Percentiles rank a stretch among this genome's conserved stretches.
Evolutionary conservation across 2,329 filamentous ascomycete genomes (phyloP).

Genomic region (Fusarium zealandicum): DNA sequence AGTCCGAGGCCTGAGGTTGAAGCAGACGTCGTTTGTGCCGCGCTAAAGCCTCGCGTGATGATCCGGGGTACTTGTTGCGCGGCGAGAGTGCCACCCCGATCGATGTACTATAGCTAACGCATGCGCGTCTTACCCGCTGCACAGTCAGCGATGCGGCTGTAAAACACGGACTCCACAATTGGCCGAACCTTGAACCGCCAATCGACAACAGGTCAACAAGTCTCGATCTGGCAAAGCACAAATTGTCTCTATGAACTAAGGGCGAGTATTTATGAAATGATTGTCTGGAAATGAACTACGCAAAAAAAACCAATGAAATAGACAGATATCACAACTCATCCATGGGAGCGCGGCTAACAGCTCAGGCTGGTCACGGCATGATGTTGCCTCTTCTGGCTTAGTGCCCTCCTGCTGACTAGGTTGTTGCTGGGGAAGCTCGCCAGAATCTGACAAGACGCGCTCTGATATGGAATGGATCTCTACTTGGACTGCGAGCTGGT

Average conservation of each 20-base stretch:
- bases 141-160: conserved; percentile 35
- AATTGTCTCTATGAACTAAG: too few relatives aligned
- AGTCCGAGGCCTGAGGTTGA: conserved; percentile 36
- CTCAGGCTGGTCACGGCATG: background rate
- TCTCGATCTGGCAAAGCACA: conserved; percentile 4
- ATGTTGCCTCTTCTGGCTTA: conserved; percentile 2
- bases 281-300: background rate
- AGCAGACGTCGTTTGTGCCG: conserved; percentile 32
- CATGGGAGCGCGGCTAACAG: background rate
- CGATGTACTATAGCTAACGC: conserved; percentile 28
- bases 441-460: background rate
- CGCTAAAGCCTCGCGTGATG: conserved; percentile 32
- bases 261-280: too few relatives aligned
- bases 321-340: background rate
- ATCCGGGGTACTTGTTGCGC: conserved; percentile 30
- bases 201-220: conserved; percentile 27
- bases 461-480: background rate
- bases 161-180: conserved; percentile 25
- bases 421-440: conserved; percentile 2
- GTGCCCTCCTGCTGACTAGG: conserved; percentile 2
- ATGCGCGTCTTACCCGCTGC: conserved; percentile 29
- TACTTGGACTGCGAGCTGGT: background rate
- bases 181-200: conserved; percentile 34
- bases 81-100: conserved; percentile 5
- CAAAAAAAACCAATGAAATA: too few relatives aligned